Evolutionary conservation across 106 monocot genomes (phyloP).

Genomic region (Alisma plantagoaquatica): DNA sequence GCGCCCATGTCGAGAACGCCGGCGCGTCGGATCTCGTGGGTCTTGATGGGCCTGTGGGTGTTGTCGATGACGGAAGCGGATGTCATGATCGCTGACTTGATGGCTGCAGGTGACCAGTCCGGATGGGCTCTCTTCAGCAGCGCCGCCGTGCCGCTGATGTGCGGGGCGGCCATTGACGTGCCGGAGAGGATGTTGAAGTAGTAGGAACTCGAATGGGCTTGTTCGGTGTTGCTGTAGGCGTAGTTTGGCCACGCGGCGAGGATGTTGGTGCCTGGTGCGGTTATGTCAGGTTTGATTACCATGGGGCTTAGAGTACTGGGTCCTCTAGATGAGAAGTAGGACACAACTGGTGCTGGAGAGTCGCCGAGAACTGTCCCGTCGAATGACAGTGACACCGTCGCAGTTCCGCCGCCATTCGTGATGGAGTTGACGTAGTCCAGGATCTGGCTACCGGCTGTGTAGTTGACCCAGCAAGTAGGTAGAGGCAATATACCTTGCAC

Average conservation of each 20-base stretch:
- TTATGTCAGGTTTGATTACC: constrained; percentile 59
- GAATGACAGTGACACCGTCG: constrained; percentile 6
- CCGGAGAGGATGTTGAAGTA: constrained; percentile 19
- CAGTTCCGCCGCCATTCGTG: constrained; percentile 15
- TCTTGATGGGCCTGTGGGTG: too few relatives aligned
- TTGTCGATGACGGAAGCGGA: too few relatives aligned
- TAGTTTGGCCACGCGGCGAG: constrained; percentile 24
- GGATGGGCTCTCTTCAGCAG: too few relatives aligned
- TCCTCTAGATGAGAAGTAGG: constrained; percentile 53
- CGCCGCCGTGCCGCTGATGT: constrained; percentile 29
- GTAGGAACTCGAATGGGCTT: not conserved
- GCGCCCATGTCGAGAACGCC: too few relatives aligned
- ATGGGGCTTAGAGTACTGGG: constrained; percentile 28
- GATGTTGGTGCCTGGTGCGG: constrained; percentile 34
- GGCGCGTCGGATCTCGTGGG: too few relatives aligned
- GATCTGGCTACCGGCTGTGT: too few relatives aligned
- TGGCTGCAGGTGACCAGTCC: too few relatives aligned
- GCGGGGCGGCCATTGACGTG: constrained; percentile 48
- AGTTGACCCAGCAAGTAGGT: too few relatives aligned
- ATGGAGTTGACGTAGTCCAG: constrained; percentile 28
- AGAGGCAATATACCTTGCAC: too few relatives aligned
- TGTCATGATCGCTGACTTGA: too few relatives aligned
- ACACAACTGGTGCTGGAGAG: constrained; percentile 42
- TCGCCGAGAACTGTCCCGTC: too few relatives aligned
- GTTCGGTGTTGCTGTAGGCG: not conserved